Percentiles rank a stretch among this genome's conserved stretches.
Evolutionary conservation across 257 asterid species (phyloP).

Genomic region (Przewalskia tangutica): DNA sequence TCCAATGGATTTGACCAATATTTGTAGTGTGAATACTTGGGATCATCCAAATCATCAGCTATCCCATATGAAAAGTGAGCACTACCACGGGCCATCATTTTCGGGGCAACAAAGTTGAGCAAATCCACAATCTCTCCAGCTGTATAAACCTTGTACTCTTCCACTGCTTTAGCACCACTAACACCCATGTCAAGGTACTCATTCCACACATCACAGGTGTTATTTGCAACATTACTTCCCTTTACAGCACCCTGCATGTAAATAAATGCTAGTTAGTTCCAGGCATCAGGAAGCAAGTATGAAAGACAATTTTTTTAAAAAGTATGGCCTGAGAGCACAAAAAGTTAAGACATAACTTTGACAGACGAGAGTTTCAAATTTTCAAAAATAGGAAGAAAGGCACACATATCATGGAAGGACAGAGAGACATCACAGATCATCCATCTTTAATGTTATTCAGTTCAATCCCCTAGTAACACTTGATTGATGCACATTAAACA

Average conservation of each 20-base stretch:
- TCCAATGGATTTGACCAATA: constrained; percentile 96
- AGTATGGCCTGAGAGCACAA: background rate
- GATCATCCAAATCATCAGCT: constrained; percentile 81
- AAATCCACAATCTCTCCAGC: constrained; percentile 64
- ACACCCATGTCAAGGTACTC: constrained; percentile 87
- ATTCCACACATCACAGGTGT: constrained; percentile 82
- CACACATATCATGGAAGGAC: background rate
- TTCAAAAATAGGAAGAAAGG: background rate
- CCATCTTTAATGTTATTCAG: background rate
- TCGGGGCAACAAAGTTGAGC: constrained; percentile 68
- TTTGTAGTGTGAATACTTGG: constrained; percentile 65
- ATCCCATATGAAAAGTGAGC: constrained; percentile 77
- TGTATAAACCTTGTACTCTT: constrained; percentile 72
- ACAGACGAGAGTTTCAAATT: background rate
- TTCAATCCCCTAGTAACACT: background rate
- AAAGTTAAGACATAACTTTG: background rate
- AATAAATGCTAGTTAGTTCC: constrained; percentile 1
- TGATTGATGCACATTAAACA: background rate
- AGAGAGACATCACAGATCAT: background rate
- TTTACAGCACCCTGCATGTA: constrained; percentile 64
- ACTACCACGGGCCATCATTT: constrained; percentile 79
- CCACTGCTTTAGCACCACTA: constrained; percentile 57
- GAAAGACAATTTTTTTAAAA: background rate
- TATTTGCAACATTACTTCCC: constrained; percentile 57
- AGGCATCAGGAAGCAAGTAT: background rate